Evolutionary conservation across 768 basidiomycete genomes (phyloP).

Genomic region (Strobilomyces echinocephalus): DNA sequence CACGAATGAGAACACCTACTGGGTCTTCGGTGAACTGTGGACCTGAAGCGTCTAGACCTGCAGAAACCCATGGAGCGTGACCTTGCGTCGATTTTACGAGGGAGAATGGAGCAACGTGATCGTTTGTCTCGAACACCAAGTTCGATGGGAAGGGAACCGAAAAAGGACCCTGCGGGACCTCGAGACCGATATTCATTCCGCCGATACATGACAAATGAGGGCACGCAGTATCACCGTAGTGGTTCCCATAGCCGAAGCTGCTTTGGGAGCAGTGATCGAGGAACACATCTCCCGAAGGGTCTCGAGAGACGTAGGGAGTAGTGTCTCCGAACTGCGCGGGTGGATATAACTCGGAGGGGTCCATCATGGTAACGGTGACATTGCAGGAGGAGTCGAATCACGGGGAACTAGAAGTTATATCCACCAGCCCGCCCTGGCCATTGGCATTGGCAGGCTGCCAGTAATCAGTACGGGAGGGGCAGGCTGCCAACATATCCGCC

Average conservation of each 20-base stretch:
- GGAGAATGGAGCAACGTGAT: background rate
- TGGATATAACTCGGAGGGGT: background rate
- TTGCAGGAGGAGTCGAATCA: background rate
- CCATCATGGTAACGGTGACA: background rate
- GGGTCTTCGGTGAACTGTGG: background rate
- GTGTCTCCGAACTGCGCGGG: too few relatives aligned
- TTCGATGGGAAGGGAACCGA: background rate
- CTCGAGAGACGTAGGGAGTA: background rate
- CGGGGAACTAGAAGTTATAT: background rate
- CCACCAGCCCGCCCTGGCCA: background rate
- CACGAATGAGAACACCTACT: slow-evolving; percentile 1
- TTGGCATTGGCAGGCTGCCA: slow-evolving; percentile 11
- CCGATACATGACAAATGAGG: background rate
- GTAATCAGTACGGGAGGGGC: background rate
- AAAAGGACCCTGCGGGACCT: background rate
- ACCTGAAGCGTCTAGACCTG: background rate
- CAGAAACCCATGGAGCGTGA: background rate
- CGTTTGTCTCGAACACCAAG: background rate
- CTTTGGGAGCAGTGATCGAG: background rate
- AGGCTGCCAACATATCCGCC: background rate
- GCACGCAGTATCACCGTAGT: background rate
- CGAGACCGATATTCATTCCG: background rate
- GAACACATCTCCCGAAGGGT: background rate
- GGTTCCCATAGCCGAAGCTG: background rate
- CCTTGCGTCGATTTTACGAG: background rate